Conservation (phyloP, 2,329 filamentous ascomycete genomes). For the Curvularia sp. region DNA sequence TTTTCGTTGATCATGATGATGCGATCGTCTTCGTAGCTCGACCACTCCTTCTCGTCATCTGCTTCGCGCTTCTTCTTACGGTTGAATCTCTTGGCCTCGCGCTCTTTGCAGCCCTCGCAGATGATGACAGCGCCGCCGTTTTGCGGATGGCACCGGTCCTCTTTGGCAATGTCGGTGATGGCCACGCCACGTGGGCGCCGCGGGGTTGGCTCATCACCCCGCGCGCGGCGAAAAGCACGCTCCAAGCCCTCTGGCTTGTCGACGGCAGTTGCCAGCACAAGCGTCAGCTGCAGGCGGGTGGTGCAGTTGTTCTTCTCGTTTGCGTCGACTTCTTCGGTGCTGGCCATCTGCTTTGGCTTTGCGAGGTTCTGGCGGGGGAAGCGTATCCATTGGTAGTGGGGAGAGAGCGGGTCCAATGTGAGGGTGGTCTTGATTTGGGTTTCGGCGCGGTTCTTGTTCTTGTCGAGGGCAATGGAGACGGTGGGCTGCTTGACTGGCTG, state of each 20-base stretch:
- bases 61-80: slow-evolving; percentile 89
- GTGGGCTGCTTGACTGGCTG: slow-evolving; percentile 33
- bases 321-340: slow-evolving; percentile 74
- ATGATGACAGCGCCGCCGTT: slow-evolving; percentile 95
- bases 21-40: slow-evolving; percentile 58
- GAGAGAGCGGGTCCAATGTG: slow-evolving; percentile 76
- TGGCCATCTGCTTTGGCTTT: slow-evolving; percentile 88
- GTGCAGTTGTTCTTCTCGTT: slow-evolving; percentile 69
- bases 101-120: slow-evolving; percentile 86
- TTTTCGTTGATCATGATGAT: slow-evolving; percentile 52
- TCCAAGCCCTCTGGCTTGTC: slow-evolving; percentile 70
- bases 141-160: slow-evolving; percentile 74
- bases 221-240: slow-evolving; percentile 71
- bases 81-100: slow-evolving; percentile 88
- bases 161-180: slow-evolving; percentile 58
- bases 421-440: slow-evolving; percentile 93
- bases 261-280: slow-evolving; percentile 95
- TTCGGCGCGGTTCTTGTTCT: slow-evolving; percentile 85
- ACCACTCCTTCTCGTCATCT: slow-evolving; percentile 87
- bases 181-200: slow-evolving; percentile 48
- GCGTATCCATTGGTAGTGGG: slow-evolving; percentile 79
- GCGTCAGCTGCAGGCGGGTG: slow-evolving; percentile 36
- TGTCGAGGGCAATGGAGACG: slow-evolving; percentile 38
- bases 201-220: slow-evolving; percentile 52
- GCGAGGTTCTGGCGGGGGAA: slow-evolving; percentile 90